Evolutionary conservation across 768 basidiomycete species (phyloP), one percentile per base, ranked within the genome.

Genomic region (Collybia mongolica): DNA sequence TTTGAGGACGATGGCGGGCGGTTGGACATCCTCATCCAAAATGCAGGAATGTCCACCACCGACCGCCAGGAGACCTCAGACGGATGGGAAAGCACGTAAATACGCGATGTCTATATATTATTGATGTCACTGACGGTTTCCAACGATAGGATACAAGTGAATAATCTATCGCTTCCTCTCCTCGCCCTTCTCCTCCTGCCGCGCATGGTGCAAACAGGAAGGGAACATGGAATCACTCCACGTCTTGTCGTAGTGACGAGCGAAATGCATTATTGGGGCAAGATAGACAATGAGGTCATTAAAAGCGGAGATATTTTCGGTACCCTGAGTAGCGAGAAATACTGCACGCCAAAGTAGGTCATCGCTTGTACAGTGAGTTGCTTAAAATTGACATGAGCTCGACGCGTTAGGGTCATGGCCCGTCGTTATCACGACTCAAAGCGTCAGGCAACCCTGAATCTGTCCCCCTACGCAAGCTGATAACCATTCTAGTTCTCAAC

Each of bases 131-230:
- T 28, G 14, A 23, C 2, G 14, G 12, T 7, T 5, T 24, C 1
- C n/a, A n/a, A 8, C 2, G n/a, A 3, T 44, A 83, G 79, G 8
- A 48, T 80, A 0, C 79, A 81, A 52, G 71, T 77, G 24, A 81
- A 81, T 55, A 55, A 70, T 55, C 60, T 82, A 5, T 63, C 74
- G 0, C 67, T 66, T 5, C 62, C 69, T 3, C 62, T 80, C 0
- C 63, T 79, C 1, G 60, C 69, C 0, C 53, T 81, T 2, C 65
- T 69, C 6, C 63, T 81, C 0, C 63, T 80, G 0, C 80, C 81
- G 0, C 56, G 54, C 7, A 66, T 82, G 62, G 40, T 71, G 1
- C 58, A 67, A 26, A 73, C 79, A 0, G 67, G 72, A 0, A 52
- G 63, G 28, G 57, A 61, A 12, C 48, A 68, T 50, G 39, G 57